Evolutionary conservation across 257 asterid genomes (phyloP), one percentile per base, ranked within the genome.

Genomic region (Solanum corneliomulleri): DNA sequence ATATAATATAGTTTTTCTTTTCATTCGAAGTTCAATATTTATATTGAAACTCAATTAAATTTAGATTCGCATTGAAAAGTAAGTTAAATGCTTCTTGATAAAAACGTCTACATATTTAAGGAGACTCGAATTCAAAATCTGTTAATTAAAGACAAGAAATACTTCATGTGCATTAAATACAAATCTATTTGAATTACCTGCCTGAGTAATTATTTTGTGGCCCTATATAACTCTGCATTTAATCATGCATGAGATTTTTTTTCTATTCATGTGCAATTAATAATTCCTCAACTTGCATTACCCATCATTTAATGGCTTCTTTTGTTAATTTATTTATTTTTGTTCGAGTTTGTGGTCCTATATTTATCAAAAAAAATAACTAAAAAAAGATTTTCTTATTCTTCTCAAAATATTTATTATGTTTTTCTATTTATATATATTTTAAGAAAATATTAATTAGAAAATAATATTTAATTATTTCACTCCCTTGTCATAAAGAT

Each of bases 191-290:
- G 58, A 23, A 47, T 6, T 47, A 80, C 68, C 68, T 80, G 29
- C 85, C 44, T 27, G 42, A 47, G 29, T 80, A 72, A 72, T 72
- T 47, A 80, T 80, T 80, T 29, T 11, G 69, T 31, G 69, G 85
- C 27, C 69, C 62, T 29, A 80, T 29, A 41, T 76, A n/a, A 20
- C 52, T 39, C 52, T 44, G 69, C 82, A 44, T 68, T 85, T 20
- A 85, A 11, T 56, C 35, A 37, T 23, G 85, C 88, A 39, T 37
- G 76, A 56, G 45, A 86, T 35, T 85, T 75, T 75, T 86, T 82
- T 11, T 78, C 80, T 37, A 11, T 80, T 80, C 85, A 80, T 47
- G 68, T 27, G 84, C 68, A 80, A 47, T 47, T 47, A 75, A 86
- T 86, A 37, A 86, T 20, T 56, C 35, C 70, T 52, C 44, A 58